Conservation (phyloP, 2,329 filamentous ascomycete genomes). For the Ilyonectria mors-panacis region DNA sequence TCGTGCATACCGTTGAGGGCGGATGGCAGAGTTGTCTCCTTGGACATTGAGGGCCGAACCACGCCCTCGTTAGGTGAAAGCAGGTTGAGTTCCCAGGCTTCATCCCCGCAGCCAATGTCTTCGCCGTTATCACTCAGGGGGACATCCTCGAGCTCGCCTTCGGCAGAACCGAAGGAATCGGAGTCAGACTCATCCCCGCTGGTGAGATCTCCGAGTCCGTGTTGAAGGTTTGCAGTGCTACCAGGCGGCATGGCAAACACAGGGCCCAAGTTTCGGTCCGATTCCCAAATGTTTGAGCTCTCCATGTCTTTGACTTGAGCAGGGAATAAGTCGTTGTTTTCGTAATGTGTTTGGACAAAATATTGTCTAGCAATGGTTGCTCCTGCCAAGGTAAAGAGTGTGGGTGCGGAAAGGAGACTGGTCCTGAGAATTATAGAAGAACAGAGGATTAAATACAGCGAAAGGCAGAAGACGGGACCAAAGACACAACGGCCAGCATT, state of each 20-base stretch:
- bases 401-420: background rate
- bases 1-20: background rate
- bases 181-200: background rate
- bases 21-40: background rate
- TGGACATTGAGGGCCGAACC: background rate
- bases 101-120: background rate
- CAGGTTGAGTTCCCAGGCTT: background rate
- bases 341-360: too few relatives aligned
- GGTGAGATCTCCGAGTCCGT: too few relatives aligned
- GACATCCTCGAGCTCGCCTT: background rate
- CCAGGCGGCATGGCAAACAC: background rate
- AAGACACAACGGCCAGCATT: background rate
- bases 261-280: background rate
- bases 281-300: background rate
- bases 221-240: too few relatives aligned
- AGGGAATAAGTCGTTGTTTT: too few relatives aligned
- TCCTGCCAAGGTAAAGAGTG: background rate
- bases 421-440: background rate
- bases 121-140: background rate
- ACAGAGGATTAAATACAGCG: background rate
- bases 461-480: background rate
- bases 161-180: too few relatives aligned
- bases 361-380: background rate
- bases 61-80: background rate
- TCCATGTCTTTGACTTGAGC: background rate